These are phyloP conservation scores for Micromonas commoda DNA, from an alignment of 139 green algal species.

Conservation along the genomic window DNA sequence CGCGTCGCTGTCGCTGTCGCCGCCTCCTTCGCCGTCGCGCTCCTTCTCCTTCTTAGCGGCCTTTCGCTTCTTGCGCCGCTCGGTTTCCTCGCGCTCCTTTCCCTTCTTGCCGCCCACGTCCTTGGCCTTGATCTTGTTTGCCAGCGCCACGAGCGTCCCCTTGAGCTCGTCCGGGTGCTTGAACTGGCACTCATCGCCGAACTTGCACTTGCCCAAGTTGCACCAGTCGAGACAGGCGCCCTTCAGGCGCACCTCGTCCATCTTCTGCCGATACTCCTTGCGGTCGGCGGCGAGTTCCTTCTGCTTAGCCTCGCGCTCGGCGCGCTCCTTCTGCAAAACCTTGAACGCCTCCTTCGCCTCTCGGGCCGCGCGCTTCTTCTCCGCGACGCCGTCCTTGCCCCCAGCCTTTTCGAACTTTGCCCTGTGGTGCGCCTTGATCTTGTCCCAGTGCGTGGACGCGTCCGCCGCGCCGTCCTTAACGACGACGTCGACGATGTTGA, in stretches of 20 bases:
- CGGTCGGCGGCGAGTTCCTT: conserved; percentile 2
- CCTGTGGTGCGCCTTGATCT: background rate
- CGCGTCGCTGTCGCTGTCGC: no score
- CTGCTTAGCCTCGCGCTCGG: background rate
- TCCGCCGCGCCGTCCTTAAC: background rate
- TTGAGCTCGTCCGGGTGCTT: background rate
- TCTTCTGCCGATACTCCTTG: background rate
- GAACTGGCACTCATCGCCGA: conserved; percentile 10
- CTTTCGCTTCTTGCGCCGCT: background rate
- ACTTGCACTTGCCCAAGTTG: conserved; percentile 10
- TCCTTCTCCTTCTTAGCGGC: background rate
- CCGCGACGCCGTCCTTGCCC: background rate
- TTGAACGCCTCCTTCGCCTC: conserved; percentile 15
- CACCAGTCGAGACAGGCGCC: conserved; percentile 20
- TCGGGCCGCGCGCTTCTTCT: background rate
- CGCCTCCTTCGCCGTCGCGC: background rate
- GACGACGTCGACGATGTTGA: background rate
- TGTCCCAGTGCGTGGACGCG: background rate
- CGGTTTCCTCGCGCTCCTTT: background rate
- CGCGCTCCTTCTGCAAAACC: background rate
- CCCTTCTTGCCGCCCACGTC: conserved; percentile 1
- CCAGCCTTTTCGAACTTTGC: conserved; percentile 17
- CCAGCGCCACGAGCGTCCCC: background rate
- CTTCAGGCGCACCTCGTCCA: background rate
- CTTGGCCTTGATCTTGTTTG: background rate